phyloP scores from a whole-genome alignment of 2,329 filamentous ascomycete genomes.

The Talaromyces sp. region DNA sequence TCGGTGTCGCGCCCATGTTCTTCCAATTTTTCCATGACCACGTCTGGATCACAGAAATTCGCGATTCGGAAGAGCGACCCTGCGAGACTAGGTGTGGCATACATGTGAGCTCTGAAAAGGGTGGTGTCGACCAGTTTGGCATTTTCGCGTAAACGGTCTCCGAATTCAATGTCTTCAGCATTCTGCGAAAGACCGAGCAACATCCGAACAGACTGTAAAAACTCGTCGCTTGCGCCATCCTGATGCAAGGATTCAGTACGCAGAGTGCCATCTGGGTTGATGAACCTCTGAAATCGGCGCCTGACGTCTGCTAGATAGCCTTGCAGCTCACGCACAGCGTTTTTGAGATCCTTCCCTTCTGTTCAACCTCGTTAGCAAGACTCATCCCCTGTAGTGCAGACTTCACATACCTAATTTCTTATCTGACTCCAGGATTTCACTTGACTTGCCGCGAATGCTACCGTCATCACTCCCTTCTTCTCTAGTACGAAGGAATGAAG shows the following conservation, averaged over 20 bases:
- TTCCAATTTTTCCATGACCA: conserved; percentile 88
- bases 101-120: conserved; percentile 93
- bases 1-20: conserved; percentile 87
- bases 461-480: conserved; percentile 40
- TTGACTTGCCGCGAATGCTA: conserved; percentile 34
- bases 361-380: conserved; percentile 29
- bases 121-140: conserved; percentile 90
- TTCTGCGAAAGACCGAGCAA: conserved; percentile 50
- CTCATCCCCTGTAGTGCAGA: background rate
- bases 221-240: conserved; percentile 36
- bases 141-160: conserved; percentile 67
- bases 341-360: conserved; percentile 78
- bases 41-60: conserved; percentile 94
- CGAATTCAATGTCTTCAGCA: conserved; percentile 56
- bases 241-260: conserved; percentile 32
- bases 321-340: conserved; percentile 77
- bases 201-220: conserved; percentile 45
- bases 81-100: conserved; percentile 77
- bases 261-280: conserved; percentile 56
- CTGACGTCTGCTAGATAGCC: conserved; percentile 86
- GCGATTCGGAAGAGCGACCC: conserved; percentile 89
- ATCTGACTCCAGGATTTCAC: conserved; percentile 27
- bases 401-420: conserved; percentile 29
- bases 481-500: conserved; percentile 35
- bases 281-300: conserved; percentile 58